These are phyloP conservation scores for Blastobotrys raffinosifermentans DNA, from an alignment of 1,139 yeast genomes.

Conservation along the genomic window DNA sequence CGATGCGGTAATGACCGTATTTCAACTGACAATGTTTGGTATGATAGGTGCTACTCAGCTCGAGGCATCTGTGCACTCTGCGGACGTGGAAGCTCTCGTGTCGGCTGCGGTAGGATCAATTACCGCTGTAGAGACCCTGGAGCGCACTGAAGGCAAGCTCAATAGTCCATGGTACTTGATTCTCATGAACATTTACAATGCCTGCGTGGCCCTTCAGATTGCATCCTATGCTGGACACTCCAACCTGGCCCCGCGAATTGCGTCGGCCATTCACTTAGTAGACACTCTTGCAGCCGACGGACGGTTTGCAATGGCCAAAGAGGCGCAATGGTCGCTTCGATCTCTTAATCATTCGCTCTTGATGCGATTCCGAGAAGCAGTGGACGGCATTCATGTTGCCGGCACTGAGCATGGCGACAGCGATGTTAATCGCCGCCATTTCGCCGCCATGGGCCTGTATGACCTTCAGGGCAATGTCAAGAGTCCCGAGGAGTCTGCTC, in stretches of 20 bases:
- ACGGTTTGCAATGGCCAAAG: conserved; percentile 54
- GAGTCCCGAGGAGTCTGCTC: conserved; percentile 12
- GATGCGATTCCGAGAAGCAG: conserved; percentile 42
- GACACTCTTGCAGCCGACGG: conserved; percentile 39
- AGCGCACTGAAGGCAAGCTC: conserved; percentile 15
- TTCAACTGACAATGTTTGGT: conserved; percentile 16
- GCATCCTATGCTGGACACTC: conserved; percentile 41
- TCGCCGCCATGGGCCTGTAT: conserved; percentile 29
- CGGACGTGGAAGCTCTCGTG: conserved; percentile 14
- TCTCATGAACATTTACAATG: conserved; percentile 43
- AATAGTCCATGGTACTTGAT: conserved; percentile 52
- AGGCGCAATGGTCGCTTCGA: conserved; percentile 59
- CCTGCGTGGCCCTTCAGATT: conserved; percentile 43
- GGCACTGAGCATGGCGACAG: conserved; percentile 57
- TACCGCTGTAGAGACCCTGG: conserved; percentile 34
- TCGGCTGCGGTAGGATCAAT: conserved; percentile 21
- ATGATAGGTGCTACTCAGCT: conserved; percentile 15
- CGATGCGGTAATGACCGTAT: conserved; percentile 17
- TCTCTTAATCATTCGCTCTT: conserved; percentile 49
- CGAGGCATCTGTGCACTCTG: conserved; percentile 10
- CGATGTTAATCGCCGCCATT: conserved; percentile 42
- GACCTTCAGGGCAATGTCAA: conserved; percentile 17
- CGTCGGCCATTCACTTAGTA: conserved; percentile 26
- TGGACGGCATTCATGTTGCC: conserved; percentile 34
- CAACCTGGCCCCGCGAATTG: conserved; percentile 21